phyloP scores from a whole-genome alignment of 2,329 filamentous ascomycete genomes.

The Daldinia sp. region DNA sequence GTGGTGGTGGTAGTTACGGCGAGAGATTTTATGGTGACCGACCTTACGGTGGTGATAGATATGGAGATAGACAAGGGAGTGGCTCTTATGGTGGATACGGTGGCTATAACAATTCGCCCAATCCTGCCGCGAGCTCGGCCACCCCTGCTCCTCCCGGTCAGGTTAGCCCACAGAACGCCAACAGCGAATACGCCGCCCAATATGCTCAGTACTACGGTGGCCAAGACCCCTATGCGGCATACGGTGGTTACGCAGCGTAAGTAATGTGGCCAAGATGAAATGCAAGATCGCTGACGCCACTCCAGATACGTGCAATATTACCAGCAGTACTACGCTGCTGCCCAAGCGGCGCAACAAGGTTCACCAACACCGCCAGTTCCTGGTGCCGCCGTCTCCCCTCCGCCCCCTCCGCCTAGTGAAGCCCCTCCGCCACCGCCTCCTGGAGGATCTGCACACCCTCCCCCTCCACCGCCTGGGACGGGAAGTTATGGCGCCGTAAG shows the following conservation, averaged over 20 bases:
- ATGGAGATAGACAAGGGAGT: constrained; percentile 47
- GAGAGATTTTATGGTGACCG: constrained; percentile 49
- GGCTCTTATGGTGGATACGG: constrained; percentile 46
- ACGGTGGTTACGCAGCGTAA: constrained; percentile 85
- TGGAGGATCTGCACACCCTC: constrained; percentile 60
- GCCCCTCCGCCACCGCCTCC: constrained; percentile 71
- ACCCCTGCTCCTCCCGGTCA: constrained; percentile 53
- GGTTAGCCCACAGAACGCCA: constrained; percentile 50
- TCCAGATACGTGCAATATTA: constrained; percentile 73
- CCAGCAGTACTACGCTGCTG: constrained; percentile 71
- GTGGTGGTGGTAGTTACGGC: constrained; percentile 53
- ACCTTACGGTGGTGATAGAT: constrained; percentile 44
- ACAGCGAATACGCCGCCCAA: constrained; percentile 74
- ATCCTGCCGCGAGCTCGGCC: constrained; percentile 50
- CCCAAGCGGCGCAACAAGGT: constrained; percentile 59
- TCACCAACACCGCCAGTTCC: constrained; percentile 54
- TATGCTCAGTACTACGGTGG: constrained; percentile 83
- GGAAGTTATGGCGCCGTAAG: constrained; percentile 71
- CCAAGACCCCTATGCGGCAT: constrained; percentile 86
- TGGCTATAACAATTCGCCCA: constrained; percentile 51
- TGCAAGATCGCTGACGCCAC: constrained; percentile 32
- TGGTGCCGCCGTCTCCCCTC: constrained; percentile 59
- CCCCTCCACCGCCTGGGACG: constrained; percentile 64
- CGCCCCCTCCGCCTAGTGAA: constrained; percentile 67
- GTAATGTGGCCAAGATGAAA: constrained; percentile 35